phyloP scores from a whole-genome alignment of 2,329 filamentous ascomycete species.

The Blastomyces gilchristii region DNA sequence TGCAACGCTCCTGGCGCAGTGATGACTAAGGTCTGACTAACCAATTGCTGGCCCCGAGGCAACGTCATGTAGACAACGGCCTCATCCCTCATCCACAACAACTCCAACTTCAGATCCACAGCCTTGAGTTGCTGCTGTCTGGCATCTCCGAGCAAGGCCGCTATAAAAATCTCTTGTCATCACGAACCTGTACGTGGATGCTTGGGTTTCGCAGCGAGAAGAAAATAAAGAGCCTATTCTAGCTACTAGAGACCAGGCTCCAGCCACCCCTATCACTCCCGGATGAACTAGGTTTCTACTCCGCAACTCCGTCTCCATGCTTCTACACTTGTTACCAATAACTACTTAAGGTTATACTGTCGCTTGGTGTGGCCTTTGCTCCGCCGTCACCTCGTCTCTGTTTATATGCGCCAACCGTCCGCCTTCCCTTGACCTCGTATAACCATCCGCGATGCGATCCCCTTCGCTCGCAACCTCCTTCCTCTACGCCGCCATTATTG shows the following conservation, averaged over 20 bases:
- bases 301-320: background rate
- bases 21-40: background rate
- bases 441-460: conserved; percentile 15
- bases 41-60: background rate
- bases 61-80: background rate
- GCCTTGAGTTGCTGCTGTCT: background rate
- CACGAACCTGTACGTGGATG: background rate
- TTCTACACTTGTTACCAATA: background rate
- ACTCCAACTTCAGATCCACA: background rate
- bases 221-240: background rate
- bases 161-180: background rate
- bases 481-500: conserved; percentile 16
- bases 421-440: conserved; percentile 9
- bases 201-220: background rate
- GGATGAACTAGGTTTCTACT: background rate
- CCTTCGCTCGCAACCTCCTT: conserved; percentile 10
- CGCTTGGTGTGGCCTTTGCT: background rate
- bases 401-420: conserved; percentile 1
- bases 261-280: background rate
- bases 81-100: background rate
- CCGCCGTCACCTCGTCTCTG: background rate
- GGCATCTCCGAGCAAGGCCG: background rate
- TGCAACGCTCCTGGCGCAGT: background rate
- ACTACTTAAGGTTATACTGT: background rate
- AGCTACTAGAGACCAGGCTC: background rate